A percentile compares a stretch with the other conserved stretches of the same genome.
Evolutionary conservation across 345 rosid species (phyloP).

Genomic region (Xanthoceras sorbifolium): DNA sequence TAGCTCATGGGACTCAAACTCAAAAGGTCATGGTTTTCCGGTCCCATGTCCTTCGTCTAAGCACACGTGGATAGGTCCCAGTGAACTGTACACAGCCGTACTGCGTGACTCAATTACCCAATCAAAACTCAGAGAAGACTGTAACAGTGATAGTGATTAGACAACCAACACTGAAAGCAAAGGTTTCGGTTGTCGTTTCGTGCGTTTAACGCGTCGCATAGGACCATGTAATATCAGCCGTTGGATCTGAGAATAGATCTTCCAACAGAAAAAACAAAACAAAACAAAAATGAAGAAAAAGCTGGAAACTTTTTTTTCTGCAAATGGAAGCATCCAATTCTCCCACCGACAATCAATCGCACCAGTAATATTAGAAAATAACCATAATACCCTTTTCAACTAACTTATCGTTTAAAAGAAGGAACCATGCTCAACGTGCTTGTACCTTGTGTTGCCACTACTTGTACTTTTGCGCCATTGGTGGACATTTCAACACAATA

Average conservation of each 20-base stretch:
- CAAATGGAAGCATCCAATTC: constrained; percentile 12
- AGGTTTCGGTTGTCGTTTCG: neutral
- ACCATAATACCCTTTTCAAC: constrained; percentile 26
- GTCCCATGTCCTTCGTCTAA: neutral
- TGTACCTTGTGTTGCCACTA: constrained; percentile 15
- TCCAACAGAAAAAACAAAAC: neutral
- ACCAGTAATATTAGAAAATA: neutral
- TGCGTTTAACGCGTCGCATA: neutral
- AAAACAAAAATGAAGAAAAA: too few species aligned
- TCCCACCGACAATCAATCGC: constrained; percentile 16
- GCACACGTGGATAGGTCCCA: neutral
- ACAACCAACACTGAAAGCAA: neutral
- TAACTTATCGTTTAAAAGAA: constrained; percentile 3
- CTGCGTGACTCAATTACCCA: neutral
- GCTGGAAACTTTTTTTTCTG: neutral
- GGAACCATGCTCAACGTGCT: constrained; percentile 10
- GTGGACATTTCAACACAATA: neutral
- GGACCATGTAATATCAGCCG: constrained; percentile 6
- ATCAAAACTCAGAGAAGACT: neutral
- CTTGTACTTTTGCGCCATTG: neutral
- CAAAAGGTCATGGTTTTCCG: neutral
- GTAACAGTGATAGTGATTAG: neutral
- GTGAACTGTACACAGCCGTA: constrained; percentile 10
- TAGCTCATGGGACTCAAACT: too few species aligned
- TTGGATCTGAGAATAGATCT: constrained; percentile 13